These are phyloP conservation scores for Aspergillus kassunensis DNA, from an alignment of 495 filamentous ascomycete genomes.

Conservation along the genomic window DNA sequence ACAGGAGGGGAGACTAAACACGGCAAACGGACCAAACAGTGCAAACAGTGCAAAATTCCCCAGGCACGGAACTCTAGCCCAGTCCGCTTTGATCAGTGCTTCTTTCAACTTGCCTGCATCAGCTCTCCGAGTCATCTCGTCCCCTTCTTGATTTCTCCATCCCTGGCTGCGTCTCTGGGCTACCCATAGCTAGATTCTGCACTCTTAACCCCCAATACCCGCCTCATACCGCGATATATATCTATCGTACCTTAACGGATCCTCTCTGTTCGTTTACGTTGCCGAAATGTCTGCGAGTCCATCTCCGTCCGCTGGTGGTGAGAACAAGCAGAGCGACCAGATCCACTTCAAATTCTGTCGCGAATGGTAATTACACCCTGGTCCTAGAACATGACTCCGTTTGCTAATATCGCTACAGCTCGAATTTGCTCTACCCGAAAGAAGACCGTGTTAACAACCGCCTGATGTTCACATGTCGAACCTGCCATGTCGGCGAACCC, in stretches of 20 bases:
- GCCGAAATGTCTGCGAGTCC: conserved; percentile 56
- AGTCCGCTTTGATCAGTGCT: background rate
- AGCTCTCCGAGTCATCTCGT: conserved; percentile 1
- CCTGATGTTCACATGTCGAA: conserved; percentile 79
- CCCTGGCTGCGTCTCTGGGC: too few species aligned
- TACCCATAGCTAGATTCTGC: background rate
- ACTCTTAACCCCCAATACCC: background rate
- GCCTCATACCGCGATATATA: background rate
- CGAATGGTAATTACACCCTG: conserved; percentile 63
- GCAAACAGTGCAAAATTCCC: conserved; percentile 16
- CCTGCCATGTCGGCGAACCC: conserved; percentile 82
- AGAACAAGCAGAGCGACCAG: conserved; percentile 62
- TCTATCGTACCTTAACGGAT: background rate
- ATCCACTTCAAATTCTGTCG: conserved; percentile 95
- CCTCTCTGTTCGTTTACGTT: background rate
- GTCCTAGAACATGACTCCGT: conserved; percentile 1
- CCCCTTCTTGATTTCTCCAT: background rate
- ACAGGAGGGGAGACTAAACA: background rate
- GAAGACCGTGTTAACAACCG: conserved; percentile 68
- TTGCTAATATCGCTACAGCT: conserved; percentile 45
- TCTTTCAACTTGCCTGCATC: conserved; percentile 19
- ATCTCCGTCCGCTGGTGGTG: conserved; percentile 51
- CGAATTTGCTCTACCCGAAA: conserved; percentile 96
- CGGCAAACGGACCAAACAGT: conserved; percentile 21
- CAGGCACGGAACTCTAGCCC: background rate